Evolutionary conservation across 352 stramenopile genomes (phyloP), one percentile per base, ranked within the genome.

Genomic region (Pythium coloratum): DNA sequence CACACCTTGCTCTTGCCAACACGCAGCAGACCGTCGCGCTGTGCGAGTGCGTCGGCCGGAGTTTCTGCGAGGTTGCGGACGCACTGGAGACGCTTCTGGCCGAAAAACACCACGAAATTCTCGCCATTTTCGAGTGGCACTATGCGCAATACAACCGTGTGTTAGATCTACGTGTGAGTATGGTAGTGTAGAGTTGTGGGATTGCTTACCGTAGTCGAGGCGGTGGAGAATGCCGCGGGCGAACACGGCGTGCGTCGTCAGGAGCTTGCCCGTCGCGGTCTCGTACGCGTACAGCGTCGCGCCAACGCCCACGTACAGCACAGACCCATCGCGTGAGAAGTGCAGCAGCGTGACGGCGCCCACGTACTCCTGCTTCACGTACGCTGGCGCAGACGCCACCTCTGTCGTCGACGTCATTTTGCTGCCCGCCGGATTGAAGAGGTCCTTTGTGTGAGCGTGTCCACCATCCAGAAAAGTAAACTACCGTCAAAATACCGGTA

Each of bases 321-420:
- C 34, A 50, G 77, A 84, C 2, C 86, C 87, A 69, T 90, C 72
- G 3, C 56, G 49, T 1, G 86, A 92, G 73, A 95, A 96, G 36
- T 77, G 74, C 51, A 94, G 67, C 55, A 93, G 73, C 67, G 88
- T 95, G 58, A 96, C 88, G n/a, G 88, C 84, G 59, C 88, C 87
- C 18, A 94, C 59, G 71, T 88, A 94, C 66, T 91, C 82, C 61
- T 81, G 75, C 71, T 94, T 96, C 6, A 64, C 64, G 64, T 69
- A 82, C 55, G 51, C 30, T 1, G 55, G 40, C 36, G 24, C 49
- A 3, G 28, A 20, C 13, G 38, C n/a, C 18, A 16, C n/a, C 56
- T 30, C 13, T 14, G 24, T 14, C 24, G 46, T 5, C 58, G 47
- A 18, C 42, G 30, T 36, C 54, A 60, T 65, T 18, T 28, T 33